Base-by-base conservation (phyloP, 768 basidiomycete species). In the Mycena haematopus region DNA sequence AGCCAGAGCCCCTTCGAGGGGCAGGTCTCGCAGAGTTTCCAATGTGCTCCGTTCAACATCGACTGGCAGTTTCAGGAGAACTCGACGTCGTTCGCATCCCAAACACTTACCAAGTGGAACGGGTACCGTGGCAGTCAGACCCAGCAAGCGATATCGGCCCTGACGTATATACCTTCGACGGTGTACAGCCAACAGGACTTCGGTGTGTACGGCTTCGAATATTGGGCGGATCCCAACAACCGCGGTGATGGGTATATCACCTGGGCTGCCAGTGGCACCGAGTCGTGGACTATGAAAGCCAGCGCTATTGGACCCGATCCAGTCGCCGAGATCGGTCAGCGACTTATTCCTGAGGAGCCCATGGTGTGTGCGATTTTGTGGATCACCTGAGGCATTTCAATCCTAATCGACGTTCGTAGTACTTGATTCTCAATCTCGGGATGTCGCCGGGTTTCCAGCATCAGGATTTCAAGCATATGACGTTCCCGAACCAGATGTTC, bases 271-370 rank as follows among this genome's bases (percentile, higher is more conserved):
- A 79, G 87, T 62, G 89, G 86, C 6, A 64, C 79, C 40, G 75
- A 83, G 69, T 83, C 90, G 0, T 98, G 96, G 95, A 88, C 81
- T 31, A 75, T 91, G 49, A 86, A 84, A 11, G 76, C 91, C 1
- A 80, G 76, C 3, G 78, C 92, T 3, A 75, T 95, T n/a, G 90
- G 86, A 5, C 76, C 94, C 2, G 88, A 95, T 75, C 24, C 83
- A 0, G 71, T 67, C 5, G 78, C 84, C 0, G 64, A 87, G 57
- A 80, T 99, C 52, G 79, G 84, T 36, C 78, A 83, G 68, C 81
- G 96, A 35, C 70, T 95, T 17, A 87, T 99, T 58, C 81, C 94
- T 6, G 93, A 96, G 70, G 97, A 99, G 73, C 96, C 97, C 1
- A 90, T 98, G 95, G 93, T 94, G 68, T 63, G 86, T 78, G 17